Conservation (phyloP, 1,139 yeast genomes). For the Yamadazyma mexicana region DNA sequence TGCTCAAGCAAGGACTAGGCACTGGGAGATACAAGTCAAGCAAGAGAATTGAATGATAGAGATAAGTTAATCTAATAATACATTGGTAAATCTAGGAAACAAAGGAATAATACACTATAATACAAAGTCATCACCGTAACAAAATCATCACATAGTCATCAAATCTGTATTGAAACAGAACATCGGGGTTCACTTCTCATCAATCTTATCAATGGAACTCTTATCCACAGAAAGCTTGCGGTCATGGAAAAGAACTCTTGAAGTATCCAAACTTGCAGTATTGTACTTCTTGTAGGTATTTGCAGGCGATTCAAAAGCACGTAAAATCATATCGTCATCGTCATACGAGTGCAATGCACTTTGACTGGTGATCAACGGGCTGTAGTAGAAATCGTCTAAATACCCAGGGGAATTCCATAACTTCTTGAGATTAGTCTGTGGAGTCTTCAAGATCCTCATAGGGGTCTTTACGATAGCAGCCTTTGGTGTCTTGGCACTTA, state of each 20-base stretch:
- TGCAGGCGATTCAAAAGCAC: conserved; percentile 40
- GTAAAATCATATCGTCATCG: conserved; percentile 57
- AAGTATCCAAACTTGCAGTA: conserved; percentile 4
- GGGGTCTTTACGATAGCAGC: conserved; percentile 34
- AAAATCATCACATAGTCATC: neutral
- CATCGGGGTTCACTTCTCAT: too few relatives aligned
- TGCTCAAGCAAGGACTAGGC: conserved; percentile 76
- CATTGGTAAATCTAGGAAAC: conserved; percentile 1
- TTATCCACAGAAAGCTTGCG: conserved; percentile 4
- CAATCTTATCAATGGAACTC: conserved; percentile 5
- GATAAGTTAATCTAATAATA: conserved; percentile 5
- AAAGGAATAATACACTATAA: conserved; percentile 1
- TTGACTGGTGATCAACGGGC: conserved; percentile 44
- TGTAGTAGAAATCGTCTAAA: conserved; percentile 65
- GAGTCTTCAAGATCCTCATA: conserved; percentile 38
- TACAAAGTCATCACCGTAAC: neutral
- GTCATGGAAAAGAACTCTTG: conserved; percentile 7
- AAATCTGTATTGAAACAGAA: neutral
- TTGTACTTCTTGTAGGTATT: conserved; percentile 9
- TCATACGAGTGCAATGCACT: conserved; percentile 41
- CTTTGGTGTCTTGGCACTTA: conserved; percentile 20
- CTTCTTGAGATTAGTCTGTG: conserved; percentile 47
- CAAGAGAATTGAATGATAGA: too few relatives aligned
- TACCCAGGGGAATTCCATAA: conserved; percentile 67
- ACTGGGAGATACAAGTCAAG: too few relatives aligned